These are phyloP conservation scores for Cystobasidium sp. DNA, from an alignment of 1,284 basidiomycete species.

Conservation along the genomic window DNA sequence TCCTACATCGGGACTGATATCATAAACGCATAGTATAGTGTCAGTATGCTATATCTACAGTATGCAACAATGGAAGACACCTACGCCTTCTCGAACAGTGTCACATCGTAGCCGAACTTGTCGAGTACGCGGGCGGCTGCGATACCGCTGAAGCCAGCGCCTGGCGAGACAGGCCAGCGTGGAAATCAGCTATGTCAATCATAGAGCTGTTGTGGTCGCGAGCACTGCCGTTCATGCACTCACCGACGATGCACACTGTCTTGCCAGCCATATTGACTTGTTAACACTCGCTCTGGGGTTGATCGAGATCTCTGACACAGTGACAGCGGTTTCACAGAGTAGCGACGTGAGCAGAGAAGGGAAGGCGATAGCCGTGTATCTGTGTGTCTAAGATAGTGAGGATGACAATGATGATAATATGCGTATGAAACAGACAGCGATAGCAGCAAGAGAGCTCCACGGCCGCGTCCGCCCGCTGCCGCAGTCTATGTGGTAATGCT, in stretches of 20 bases:
- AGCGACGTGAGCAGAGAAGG: not conserved
- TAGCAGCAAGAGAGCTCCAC: not conserved
- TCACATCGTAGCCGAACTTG: constrained; percentile 39
- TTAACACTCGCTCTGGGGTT: not conserved
- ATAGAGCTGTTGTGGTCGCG: too few relatives aligned
- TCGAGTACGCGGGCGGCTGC: constrained; percentile 36
- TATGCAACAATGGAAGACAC: not conserved
- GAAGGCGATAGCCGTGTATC: not conserved
- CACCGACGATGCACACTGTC: constrained; percentile 42
- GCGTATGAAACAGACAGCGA: too few relatives aligned
- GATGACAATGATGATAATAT: too few relatives aligned
- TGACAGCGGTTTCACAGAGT: too few relatives aligned
- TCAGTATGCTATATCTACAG: not conserved
- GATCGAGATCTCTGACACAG: not conserved
- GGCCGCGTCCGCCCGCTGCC: constrained; percentile 4
- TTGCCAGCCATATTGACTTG: not conserved
- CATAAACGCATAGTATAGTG: too few relatives aligned
- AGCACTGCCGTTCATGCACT: not conserved
- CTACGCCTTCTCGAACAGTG: constrained; percentile 39
- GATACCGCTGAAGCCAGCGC: constrained; percentile 39
- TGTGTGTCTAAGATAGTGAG: not conserved
- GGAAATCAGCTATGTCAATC: not conserved
- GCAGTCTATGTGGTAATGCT: not conserved
- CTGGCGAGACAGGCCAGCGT: not conserved
- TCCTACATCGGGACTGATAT: constrained; percentile 40